A percentile compares a stretch with the other conserved stretches of the same genome.
These are phyloP conservation scores for Cerioporus squamosus DNA, from an alignment of 1,284 basidiomycete species.

Conservation along the genomic window DNA sequence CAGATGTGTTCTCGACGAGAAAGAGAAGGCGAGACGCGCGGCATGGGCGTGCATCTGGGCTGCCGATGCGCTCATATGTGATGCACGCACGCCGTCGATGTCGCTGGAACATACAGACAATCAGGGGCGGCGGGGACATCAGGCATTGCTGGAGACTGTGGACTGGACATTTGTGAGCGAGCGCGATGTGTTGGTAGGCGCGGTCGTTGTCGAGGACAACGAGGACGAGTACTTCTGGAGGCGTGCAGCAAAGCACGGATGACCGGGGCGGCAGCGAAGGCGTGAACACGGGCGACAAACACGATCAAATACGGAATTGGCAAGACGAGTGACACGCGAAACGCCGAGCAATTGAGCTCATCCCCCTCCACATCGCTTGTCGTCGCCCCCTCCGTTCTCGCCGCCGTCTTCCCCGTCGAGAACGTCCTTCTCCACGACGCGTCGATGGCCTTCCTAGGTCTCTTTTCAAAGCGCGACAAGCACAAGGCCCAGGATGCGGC, in stretches of 20 bases:
- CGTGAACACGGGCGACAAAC: slow-evolving; percentile 14
- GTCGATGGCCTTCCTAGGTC: slow-evolving; percentile 36
- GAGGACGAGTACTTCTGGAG: background rate
- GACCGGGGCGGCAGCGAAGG: background rate
- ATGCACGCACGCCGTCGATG: background rate
- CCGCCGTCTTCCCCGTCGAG: slow-evolving; percentile 14
- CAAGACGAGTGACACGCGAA: slow-evolving; percentile 6
- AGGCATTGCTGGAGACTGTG: background rate
- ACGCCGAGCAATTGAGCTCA: slow-evolving; percentile 16
- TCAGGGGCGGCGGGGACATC: background rate
- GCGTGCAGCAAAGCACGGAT: too few species aligned
- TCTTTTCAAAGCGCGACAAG: slow-evolving; percentile 40
- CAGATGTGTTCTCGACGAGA: background rate
- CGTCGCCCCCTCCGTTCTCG: slow-evolving; percentile 7
- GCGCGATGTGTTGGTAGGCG: background rate
- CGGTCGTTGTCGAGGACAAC: background rate
- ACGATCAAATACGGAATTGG: slow-evolving; percentile 20
- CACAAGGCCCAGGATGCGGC: slow-evolving; percentile 24
- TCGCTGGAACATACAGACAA: background rate
- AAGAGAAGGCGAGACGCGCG: background rate
- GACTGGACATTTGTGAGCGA: background rate
- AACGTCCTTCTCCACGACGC: slow-evolving; percentile 5
- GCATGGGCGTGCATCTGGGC: background rate
- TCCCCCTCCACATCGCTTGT: slow-evolving; percentile 16
- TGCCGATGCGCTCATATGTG: slow-evolving; percentile 1